phyloP scores from a whole-genome alignment of 2,329 filamentous ascomycete genomes.

The Apiospora rasikravindrae region DNA sequence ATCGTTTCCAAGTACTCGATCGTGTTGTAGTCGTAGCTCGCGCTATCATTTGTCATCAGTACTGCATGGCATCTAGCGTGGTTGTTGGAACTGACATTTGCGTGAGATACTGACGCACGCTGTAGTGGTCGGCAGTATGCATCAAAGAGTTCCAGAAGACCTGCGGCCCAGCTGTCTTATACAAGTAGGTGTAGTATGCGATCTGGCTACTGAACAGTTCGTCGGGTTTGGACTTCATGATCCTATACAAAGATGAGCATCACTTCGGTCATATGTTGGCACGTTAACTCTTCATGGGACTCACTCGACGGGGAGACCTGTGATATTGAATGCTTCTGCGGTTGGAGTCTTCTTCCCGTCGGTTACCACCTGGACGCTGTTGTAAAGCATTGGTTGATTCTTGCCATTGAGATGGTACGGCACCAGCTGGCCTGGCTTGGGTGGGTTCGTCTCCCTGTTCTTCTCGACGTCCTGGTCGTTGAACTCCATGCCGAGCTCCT shows the following conservation, averaged over 20 bases:
- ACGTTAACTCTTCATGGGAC: not conserved
- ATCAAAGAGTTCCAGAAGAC: not conserved
- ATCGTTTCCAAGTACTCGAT: constrained; percentile 20
- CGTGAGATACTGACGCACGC: constrained; percentile 22
- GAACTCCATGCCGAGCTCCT: not conserved
- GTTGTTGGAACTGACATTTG: not conserved
- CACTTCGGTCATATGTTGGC: no score
- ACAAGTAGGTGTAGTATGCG: not conserved
- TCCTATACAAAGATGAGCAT: not conserved
- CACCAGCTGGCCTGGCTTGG: not conserved
- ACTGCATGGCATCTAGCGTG: not conserved
- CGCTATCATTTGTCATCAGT: not conserved
- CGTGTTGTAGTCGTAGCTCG: constrained; percentile 20
- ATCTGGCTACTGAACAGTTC: not conserved
- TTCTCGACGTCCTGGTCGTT: not conserved
- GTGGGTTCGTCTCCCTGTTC: not conserved
- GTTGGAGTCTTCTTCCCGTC: not conserved
- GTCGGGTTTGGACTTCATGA: not conserved
- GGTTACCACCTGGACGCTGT: not conserved
- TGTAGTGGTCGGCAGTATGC: constrained; percentile 26
- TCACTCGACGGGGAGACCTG: not conserved
- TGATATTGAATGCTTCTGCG: constrained; percentile 15
- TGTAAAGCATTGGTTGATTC: not conserved
- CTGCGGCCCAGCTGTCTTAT: not conserved
- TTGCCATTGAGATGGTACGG: not conserved